Percentiles rank a stretch among this genome's conserved stretches.
phyloP scores from a whole-genome alignment of 2,329 filamentous ascomycete species.

The Orbilia brochopaga region DNA sequence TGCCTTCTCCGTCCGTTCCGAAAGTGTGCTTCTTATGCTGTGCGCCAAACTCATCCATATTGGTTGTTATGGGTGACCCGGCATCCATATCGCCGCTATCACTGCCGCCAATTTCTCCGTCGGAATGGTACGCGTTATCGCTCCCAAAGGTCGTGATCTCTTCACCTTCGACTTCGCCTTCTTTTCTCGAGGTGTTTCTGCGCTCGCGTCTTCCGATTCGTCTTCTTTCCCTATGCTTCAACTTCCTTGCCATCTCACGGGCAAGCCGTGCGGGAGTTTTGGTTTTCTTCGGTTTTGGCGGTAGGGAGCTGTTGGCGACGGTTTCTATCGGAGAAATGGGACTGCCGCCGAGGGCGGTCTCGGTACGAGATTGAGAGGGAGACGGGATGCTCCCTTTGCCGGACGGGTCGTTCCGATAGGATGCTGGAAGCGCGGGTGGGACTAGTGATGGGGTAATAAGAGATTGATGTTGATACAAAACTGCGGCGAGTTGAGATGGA shows the following conservation, averaged over 20 bases:
- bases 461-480: constrained; percentile 13
- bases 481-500: constrained; percentile 1
- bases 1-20: constrained; percentile 22
- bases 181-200: constrained; percentile 33
- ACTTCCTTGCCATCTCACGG: constrained; percentile 46
- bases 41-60: constrained; percentile 4
- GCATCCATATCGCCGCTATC: constrained; percentile 40
- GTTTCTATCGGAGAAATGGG: constrained; percentile 5
- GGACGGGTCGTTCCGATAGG: constrained; percentile 7
- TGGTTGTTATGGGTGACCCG: constrained; percentile 16
- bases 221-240: constrained; percentile 43
- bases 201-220: constrained; percentile 43
- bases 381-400: constrained; percentile 12
- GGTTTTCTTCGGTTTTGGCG: constrained; percentile 43
- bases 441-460: not conserved
- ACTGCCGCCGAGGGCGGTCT: not conserved
- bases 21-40: not conserved
- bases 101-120: constrained; percentile 29
- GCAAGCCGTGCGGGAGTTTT: constrained; percentile 45
- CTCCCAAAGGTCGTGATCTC: constrained; percentile 15
- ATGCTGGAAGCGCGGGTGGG: not conserved
- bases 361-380: constrained; percentile 8
- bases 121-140: constrained; percentile 28
- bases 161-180: constrained; percentile 23
- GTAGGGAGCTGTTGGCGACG: constrained; percentile 16